Percentiles rank a stretch among this genome's conserved stretches.
Evolutionary conservation across 1,139 yeast genomes (phyloP).

Genomic region (Candida sp.): DNA sequence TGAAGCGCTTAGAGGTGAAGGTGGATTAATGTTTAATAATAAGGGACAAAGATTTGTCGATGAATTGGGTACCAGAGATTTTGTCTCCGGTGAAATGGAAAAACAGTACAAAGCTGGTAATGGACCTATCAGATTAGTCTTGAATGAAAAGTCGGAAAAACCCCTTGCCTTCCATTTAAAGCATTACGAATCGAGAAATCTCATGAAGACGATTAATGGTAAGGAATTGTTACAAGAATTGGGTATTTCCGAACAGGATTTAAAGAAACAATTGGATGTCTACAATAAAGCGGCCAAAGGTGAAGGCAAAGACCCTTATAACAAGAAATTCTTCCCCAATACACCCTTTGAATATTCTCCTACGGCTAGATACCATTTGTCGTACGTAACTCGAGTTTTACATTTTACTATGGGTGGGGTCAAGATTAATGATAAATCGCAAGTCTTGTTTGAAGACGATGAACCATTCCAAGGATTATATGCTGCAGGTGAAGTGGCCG

Average conservation of each 20-base stretch:
- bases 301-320: conserved; percentile 41
- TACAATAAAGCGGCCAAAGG: conserved; percentile 48
- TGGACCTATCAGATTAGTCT: conserved; percentile 50
- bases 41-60: conserved; percentile 68
- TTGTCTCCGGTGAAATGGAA: conserved; percentile 60
- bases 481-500: conserved; percentile 82
- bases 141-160: conserved; percentile 41
- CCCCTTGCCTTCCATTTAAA: conserved; percentile 55
- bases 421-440: conserved; percentile 55
- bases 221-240: conserved; percentile 46
- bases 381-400: conserved; percentile 68
- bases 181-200: conserved; percentile 64
- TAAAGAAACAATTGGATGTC: conserved; percentile 35
- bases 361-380: conserved; percentile 40
- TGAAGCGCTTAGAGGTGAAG: conserved; percentile 78
- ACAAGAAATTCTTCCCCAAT: conserved; percentile 50
- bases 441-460: conserved; percentile 42
- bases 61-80: conserved; percentile 69
- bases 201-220: conserved; percentile 54
- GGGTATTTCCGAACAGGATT: conserved; percentile 25
- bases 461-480: conserved; percentile 55
- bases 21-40: conserved; percentile 64
- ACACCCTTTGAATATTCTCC: conserved; percentile 38
- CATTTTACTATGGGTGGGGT: conserved; percentile 91
- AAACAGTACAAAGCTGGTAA: conserved; percentile 41